These are phyloP conservation scores for Termitomyces sp. DNA, from an alignment of 768 basidiomycete species.

Conservation along the genomic window DNA sequence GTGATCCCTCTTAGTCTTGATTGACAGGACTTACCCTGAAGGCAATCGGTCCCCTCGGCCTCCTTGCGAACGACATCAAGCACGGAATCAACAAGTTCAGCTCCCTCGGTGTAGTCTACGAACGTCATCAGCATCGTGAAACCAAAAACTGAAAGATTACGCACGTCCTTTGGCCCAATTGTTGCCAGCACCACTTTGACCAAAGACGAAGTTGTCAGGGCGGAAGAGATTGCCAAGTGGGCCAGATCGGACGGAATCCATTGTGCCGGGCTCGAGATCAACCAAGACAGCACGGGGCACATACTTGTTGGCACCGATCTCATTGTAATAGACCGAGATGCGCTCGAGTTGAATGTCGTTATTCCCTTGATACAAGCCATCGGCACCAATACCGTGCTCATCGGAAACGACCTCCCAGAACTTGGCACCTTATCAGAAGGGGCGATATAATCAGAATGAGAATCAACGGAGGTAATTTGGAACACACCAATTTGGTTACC, in stretches of 20 bases:
- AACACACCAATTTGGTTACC: slow-evolving; percentile 97
- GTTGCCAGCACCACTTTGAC: slow-evolving; percentile 97
- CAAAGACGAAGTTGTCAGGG: slow-evolving; percentile 98
- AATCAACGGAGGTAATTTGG: slow-evolving; percentile 17
- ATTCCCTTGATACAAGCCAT: slow-evolving; percentile 91
- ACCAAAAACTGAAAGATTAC: slow-evolving; percentile 28
- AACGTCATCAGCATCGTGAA: not conserved
- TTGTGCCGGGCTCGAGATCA: slow-evolving; percentile 96
- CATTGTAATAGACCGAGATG: slow-evolving; percentile 98
- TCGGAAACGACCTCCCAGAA: slow-evolving; percentile 99
- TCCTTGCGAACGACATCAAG: slow-evolving; percentile 99
- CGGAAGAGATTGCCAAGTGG: slow-evolving; percentile 91
- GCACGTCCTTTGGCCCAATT: slow-evolving; percentile 99
- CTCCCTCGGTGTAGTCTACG: slow-evolving; percentile 88
- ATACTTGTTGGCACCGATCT: slow-evolving; percentile 92
- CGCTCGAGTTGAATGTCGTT: slow-evolving; percentile 96
- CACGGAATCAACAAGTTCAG: slow-evolving; percentile 97
- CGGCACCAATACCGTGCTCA: slow-evolving; percentile 93
- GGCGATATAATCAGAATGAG: slow-evolving; percentile 17
- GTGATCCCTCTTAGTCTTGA: slow-evolving; percentile 1
- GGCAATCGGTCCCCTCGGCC: slow-evolving; percentile 95
- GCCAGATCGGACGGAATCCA: slow-evolving; percentile 89
- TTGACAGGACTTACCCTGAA: slow-evolving; percentile 70
- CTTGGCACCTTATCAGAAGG: slow-evolving; percentile 63
- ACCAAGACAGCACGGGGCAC: slow-evolving; percentile 97